Conservation (phyloP, 257 asterid species). For the Galeopsis tetrahit region DNA sequence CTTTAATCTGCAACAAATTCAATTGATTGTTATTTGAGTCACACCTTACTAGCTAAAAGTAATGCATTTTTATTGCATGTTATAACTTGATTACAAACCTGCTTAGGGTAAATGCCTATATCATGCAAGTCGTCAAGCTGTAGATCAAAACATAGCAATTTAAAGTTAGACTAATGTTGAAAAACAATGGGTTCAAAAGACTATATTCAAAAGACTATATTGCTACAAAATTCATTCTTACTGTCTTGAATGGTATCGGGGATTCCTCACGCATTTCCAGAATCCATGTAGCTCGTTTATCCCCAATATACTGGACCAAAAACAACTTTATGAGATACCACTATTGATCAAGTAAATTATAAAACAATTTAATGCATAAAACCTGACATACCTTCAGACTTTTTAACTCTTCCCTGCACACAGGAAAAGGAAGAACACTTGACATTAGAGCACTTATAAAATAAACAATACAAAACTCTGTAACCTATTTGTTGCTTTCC, state of each 20-base stretch:
- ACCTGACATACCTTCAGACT: conserved; percentile 55
- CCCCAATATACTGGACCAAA: conserved; percentile 76
- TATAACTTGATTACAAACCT: conserved; percentile 45
- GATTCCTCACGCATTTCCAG: conserved; percentile 77
- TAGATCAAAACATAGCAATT: conserved; percentile 5
- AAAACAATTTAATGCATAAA: neutral
- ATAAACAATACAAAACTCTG: conserved; percentile 14
- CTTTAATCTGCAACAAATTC: too few species aligned
- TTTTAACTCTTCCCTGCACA: conserved; percentile 76
- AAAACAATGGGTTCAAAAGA: neutral
- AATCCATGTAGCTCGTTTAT: conserved; percentile 75
- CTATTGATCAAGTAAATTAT: neutral
- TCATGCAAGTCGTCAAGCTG: conserved; percentile 85
- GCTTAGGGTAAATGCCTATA: conserved; percentile 82
- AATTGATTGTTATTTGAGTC: too few species aligned
- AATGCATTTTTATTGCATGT: too few species aligned
- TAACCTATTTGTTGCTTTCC: too few species aligned
- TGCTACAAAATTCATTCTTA: conserved; percentile 40
- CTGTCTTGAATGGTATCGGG: conserved; percentile 79
- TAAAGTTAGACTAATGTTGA: neutral
- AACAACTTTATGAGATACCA: conserved; percentile 6
- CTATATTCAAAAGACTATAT: neutral
- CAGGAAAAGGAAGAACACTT: conserved; percentile 12
- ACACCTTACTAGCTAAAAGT: too few species aligned
- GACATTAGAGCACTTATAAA: neutral